Evolutionary conservation across 805 yeast genomes (phyloP), one percentile per base, ranked within the genome.

Genomic region (Metschnikowia continentalis): DNA sequence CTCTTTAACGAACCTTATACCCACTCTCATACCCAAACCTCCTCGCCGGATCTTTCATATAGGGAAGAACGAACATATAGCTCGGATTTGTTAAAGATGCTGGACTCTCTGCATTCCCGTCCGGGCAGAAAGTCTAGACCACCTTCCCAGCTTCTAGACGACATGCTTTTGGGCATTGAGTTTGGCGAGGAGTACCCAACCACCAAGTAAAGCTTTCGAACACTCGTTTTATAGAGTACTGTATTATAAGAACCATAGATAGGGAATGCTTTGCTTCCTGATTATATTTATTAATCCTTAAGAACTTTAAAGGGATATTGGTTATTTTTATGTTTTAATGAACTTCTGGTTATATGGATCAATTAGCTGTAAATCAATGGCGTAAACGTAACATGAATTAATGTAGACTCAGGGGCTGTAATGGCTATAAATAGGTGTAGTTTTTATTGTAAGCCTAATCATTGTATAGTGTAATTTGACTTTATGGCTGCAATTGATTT

Each of bases 81-180:
- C 20, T 50, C 55, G 47, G 46, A 47, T 35, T 47, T 46, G 44
- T 36, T 17, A 47, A 40, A 17, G 41, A 53, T 36, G 33, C 11
- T 15, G 15, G 23, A 38, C 15, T 23, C 43, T 10, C 23, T 13
- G 22, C 39, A 15, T 26, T n/a, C 23, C 3, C 35, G 22, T 3
- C 42, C 48, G 30, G 46, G 15, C 11, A 47, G 59, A 55, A 41
- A 50, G 41, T n/a, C 60, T 36, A 66, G 81, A 60, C 79, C 81
- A 2, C 83, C 84, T 40, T 77, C 82, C 57, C 75, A 72, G 36
- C 68, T 70, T 49, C 62, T 79, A 57, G 82, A 79, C 20, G 71
- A 75, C 48, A 55, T 79, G 53, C 64, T 79, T 19, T 68, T 73
- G 51, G 61, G 52, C 14, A 53, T 53, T 36, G 57, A 54, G 19